Evolutionary conservation across 208 protist species (phyloP), one percentile per base, ranked within the genome.

Genomic region (Acanthamoeba triangularis): DNA sequence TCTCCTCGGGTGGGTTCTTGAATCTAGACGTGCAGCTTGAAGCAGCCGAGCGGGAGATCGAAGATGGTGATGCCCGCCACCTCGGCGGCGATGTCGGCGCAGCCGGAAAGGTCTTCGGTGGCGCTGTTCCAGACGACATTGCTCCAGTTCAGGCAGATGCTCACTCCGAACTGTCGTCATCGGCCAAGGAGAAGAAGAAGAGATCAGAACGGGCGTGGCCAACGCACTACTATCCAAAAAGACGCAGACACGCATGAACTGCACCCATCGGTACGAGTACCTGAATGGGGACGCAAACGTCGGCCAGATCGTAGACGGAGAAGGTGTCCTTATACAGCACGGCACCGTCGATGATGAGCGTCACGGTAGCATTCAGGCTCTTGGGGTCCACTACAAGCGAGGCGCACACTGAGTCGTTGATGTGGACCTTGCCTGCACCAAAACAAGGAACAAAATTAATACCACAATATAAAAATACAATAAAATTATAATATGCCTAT

Each of bases 1-100:
- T 4, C 37, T 41, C 37, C 3, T 4, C 1, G 37, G 37, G 37
- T 3, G 37, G 37, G 37, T 41, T 41, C 37, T 41, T 41, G 44
- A 47, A 8, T 59, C 52, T 65, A 65, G 59, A 65, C 59, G 7
- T 65, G 59, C 59, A 65, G 59, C 0, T 44, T n/a, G 74, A 84
- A 84, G 41, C 74, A 84, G 74, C 74, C 74, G 1, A 84, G 30
- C 37, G 6, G 7, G 37, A 84, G 41, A 41, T 84, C 74, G 28
- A 84, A 84, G 41, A 84, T 52, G 74, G 74, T 84, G 74, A 84
- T 84, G 41, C 74, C 74, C 18, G 44, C 74, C 11, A 84, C 74
- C 74, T 84, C 33, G 13, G 74, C 74, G 11, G 74, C 74, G 41
- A 84, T 44, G 74, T 84, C 74, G 41, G 74, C 74, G 74, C 74